Evolutionary conservation across 75 land plant species (phyloP), one percentile per base, ranked within the genome.

Genomic region (Ceratopteris richardii): DNA sequence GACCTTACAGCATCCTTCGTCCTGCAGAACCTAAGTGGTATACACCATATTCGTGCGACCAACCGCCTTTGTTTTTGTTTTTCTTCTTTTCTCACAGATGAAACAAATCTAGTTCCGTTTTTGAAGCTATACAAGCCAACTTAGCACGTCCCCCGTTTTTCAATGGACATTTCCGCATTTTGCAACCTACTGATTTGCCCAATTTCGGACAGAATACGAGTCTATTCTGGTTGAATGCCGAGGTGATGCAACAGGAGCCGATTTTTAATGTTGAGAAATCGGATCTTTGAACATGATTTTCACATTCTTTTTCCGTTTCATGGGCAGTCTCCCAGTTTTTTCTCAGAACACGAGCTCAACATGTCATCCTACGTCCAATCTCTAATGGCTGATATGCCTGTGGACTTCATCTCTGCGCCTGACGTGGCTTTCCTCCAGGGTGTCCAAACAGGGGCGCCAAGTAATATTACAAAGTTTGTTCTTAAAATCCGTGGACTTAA

Each of bases 1-100:
- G 98, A 93, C 56, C 82, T 59, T 58, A 77, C 71, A 33, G 13
- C 58, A 0, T 22, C 26, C 16, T 31, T 54, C 31, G 37, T 66
- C 29, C 24, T 24, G 14, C 9, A 40, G 9, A 40, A 40, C 42
- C 9, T 40, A 10, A 10, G 13, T 10, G 42, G 42, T 40, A 40
- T 14, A 14, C 14, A 40, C 9, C 13, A 9, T 40, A 9, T n/a
- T n/a, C n/a, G n/a, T n/a, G n/a, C 50, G 13, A 6, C n/a, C 42
- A 10, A 40, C 42, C 42, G 42, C 14, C 42, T 14, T 40, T 40
- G 13, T 40, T 40, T 9, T 14, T 14, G 14, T 40, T 10, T 40
- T 9, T 40, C 14, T 40, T 40, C 42, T 40, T 9, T 9, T 40
- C 42, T 10, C 14, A 40, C 14, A 40, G 42, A 9, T 40, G 42